Evolutionary conservation across 768 basidiomycete species (phyloP).

Genomic region (Kockovaella imperatae): DNA sequence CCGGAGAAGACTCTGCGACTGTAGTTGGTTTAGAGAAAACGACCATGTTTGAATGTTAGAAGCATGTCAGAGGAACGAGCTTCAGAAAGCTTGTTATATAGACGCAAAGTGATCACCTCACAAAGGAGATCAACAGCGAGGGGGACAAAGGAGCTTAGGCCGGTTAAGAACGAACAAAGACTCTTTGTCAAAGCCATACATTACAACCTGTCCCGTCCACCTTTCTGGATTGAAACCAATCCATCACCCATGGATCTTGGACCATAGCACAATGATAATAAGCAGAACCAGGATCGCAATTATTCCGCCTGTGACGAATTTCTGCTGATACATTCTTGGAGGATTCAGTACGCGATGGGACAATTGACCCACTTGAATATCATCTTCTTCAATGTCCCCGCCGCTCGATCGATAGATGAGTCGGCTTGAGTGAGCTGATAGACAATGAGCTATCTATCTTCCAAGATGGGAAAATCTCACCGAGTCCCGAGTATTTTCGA

Average conservation of each 20-base stretch:
- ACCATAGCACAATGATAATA: conserved; percentile 49
- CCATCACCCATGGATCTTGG: conserved; percentile 34
- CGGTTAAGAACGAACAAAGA: too few species aligned
- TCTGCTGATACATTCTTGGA: conserved; percentile 94
- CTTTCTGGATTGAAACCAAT: too few species aligned
- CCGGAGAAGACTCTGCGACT: conserved; percentile 11
- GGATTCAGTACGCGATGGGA: conserved; percentile 4
- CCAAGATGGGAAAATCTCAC: conserved; percentile 48
- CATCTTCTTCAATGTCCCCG: conserved; percentile 90
- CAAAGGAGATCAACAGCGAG: conserved; percentile 1
- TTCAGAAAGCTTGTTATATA: background rate
- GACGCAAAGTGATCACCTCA: background rate
- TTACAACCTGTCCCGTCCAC: too few species aligned
- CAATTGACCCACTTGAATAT: conserved; percentile 65
- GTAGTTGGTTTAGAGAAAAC: conserved; percentile 6
- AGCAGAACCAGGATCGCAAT: conserved; percentile 75
- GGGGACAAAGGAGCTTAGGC: too few species aligned
- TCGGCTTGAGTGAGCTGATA: conserved; percentile 75
- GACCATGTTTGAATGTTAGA: conserved; percentile 7
- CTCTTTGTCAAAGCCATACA: too few species aligned
- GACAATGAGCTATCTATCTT: background rate
- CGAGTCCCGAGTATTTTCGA: conserved; percentile 83
- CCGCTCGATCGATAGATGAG: conserved; percentile 78
- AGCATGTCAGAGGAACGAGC: background rate
- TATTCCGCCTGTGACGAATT: conserved; percentile 76